These are phyloP conservation scores for Xylaria grammica DNA, from an alignment of 495 filamentous ascomycete species.

Conservation along the genomic window DNA sequence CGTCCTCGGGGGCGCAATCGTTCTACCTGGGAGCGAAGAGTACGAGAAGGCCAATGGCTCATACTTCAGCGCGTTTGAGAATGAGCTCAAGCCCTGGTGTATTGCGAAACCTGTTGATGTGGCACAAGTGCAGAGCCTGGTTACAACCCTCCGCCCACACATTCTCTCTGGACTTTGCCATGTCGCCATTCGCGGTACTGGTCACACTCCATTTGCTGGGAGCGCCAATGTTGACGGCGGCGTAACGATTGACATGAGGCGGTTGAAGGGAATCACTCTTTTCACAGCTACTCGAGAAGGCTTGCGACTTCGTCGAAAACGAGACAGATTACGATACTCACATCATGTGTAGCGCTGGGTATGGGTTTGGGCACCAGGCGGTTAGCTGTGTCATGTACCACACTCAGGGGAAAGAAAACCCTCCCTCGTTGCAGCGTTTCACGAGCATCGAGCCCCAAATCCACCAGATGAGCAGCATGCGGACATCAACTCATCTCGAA, in stretches of 20 bases:
- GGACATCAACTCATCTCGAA: slow-evolving; percentile 12
- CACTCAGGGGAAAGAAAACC: slow-evolving; percentile 18
- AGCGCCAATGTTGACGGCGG: slow-evolving; percentile 48
- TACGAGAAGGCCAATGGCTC: slow-evolving; percentile 18
- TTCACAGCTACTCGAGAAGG: slow-evolving; percentile 23
- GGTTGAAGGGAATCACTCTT: slow-evolving; percentile 43
- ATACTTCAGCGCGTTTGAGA: slow-evolving; percentile 19
- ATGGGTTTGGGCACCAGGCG: slow-evolving; percentile 18
- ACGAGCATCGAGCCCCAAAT: slow-evolving; percentile 16
- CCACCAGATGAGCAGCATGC: slow-evolving; percentile 18
- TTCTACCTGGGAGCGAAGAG: slow-evolving; percentile 14
- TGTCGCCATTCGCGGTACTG: slow-evolving; percentile 48
- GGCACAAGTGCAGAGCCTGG: slow-evolving; percentile 5
- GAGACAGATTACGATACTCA: slow-evolving; percentile 16
- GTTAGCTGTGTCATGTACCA: slow-evolving; percentile 25
- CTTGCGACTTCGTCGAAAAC: slow-evolving; percentile 30
- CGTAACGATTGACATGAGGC: slow-evolving; percentile 53
- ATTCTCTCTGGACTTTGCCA: slow-evolving; percentile 10
- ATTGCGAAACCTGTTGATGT: slow-evolving; percentile 8
- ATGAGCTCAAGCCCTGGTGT: slow-evolving; percentile 18
- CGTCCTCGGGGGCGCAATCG: slow-evolving; percentile 1
- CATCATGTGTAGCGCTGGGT: slow-evolving; percentile 19
- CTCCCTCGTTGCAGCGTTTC: slow-evolving; percentile 19
- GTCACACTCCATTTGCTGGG: slow-evolving; percentile 49
- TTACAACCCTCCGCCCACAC: neutral